Conservation (phyloP, 2,329 filamentous ascomycete species). For the Immersiporthe knoxdaviesiana region DNA sequence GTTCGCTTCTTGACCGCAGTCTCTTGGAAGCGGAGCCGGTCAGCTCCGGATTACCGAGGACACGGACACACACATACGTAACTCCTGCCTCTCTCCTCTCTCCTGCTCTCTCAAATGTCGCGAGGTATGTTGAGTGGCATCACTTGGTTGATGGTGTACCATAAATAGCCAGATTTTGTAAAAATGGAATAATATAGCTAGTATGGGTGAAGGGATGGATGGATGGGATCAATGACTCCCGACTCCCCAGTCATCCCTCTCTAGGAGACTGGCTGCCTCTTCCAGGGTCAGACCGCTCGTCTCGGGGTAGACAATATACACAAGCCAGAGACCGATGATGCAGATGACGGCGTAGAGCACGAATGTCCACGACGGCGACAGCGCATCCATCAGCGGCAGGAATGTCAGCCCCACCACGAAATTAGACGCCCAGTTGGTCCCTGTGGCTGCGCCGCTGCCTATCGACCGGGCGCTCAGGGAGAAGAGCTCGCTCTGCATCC, state of each 20-base stretch:
- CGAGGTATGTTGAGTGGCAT: background rate
- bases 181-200: background rate
- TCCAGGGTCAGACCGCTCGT: conserved; percentile 82
- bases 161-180: too few species aligned
- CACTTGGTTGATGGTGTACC: background rate
- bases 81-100: background rate
- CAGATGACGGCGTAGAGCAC: conserved; percentile 77
- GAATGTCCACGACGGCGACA: conserved; percentile 80
- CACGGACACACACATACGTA: background rate
- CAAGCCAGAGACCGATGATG: conserved; percentile 63
- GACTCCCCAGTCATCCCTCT: conserved; percentile 75
- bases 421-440: conserved; percentile 86
- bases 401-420: conserved; percentile 87
- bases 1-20: background rate
- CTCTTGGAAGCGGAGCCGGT: background rate
- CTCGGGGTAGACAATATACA: conserved; percentile 83
- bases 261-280: conserved; percentile 73
- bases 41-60: background rate
- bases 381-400: conserved; percentile 78
- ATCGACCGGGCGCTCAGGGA: conserved; percentile 73
- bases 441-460: conserved; percentile 74
- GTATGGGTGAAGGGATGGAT: background rate
- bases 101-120: too few species aligned
- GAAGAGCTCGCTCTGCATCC: conserved; percentile 95
- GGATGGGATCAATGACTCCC: conserved; percentile 39